Conservation (phyloP, 352 stramenopile species). For the Phytophthora capsici region DNA sequence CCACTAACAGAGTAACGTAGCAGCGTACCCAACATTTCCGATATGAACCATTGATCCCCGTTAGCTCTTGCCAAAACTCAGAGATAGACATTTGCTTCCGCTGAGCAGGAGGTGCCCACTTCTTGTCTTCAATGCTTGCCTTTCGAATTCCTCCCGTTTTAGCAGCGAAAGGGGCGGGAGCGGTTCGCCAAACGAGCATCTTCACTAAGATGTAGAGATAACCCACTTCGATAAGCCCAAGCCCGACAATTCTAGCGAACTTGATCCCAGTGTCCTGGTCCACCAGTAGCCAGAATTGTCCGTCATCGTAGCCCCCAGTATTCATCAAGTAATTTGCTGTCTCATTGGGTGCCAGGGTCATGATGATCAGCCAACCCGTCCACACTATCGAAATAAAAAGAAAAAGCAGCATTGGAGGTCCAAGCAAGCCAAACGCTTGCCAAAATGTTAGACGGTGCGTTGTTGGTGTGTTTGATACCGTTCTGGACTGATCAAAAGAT, state of each 20-base stretch:
- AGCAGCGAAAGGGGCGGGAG: not conserved
- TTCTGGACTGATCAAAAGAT: slow-evolving; percentile 4
- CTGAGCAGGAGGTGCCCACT: not conserved
- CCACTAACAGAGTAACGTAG: not conserved
- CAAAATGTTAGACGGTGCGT: slow-evolving; percentile 28
- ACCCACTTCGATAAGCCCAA: slow-evolving; percentile 28
- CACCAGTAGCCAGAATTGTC: slow-evolving; percentile 54
- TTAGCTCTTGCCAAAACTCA: slow-evolving; percentile 35
- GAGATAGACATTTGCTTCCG: not conserved
- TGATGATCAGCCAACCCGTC: slow-evolving; percentile 43
- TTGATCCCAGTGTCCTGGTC: slow-evolving; percentile 21
- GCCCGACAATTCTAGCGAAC: slow-evolving; percentile 19
- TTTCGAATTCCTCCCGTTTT: slow-evolving; percentile 7
- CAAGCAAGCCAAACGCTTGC: slow-evolving; percentile 39
- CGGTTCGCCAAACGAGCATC: slow-evolving; percentile 36
- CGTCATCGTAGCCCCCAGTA: slow-evolving; percentile 50
- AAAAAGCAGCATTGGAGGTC: slow-evolving; percentile 29
- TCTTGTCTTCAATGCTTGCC: slow-evolving; percentile 15
- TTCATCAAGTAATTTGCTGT: slow-evolving; percentile 58
- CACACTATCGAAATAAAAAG: slow-evolving; percentile 35
- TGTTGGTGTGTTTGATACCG: not conserved
- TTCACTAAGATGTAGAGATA: slow-evolving; percentile 39
- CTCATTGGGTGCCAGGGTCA: slow-evolving; percentile 49
- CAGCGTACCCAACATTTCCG: slow-evolving; percentile 53
- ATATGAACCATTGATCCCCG: slow-evolving; percentile 34